Base-by-base conservation (phyloP, 139 green algal genomes). In the Micractinium conductrix region DNA sequence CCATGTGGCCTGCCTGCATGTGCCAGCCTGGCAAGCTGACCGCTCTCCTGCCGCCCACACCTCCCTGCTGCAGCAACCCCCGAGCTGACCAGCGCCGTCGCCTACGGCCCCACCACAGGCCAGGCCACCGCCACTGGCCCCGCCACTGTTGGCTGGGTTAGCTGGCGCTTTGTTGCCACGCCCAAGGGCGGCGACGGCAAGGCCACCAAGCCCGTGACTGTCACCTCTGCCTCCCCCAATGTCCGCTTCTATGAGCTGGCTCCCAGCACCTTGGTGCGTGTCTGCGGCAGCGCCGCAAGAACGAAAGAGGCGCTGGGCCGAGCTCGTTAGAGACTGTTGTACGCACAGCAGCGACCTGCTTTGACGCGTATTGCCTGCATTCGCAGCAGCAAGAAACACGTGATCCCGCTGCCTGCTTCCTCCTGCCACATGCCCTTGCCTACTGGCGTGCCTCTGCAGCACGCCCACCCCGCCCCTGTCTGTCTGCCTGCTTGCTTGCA, bases 61-160 rank as follows among this genome's bases (percentile, higher is more conserved):
- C 2, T 74, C 28, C 68, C 24, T 16, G n/a, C n/a, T 35, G 3
- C 69, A n/a, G n/a, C n/a, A n/a, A n/a, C n/a, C n/a, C n/a, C n/a
- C n/a, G n/a, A n/a, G n/a, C 74, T 80, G 7, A 80, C 74, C 48
- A 45, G 17, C 37, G 74, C 45, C 6, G 2, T n/a, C 33, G 74
- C 74, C 33, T 80, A 19, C 17, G 74, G 74, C 19, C 74, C 74
- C 33, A 80, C 74, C 14, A 80, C 74, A 2, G 74, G 45, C 19
- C 33, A 80, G 48, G 74, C 45, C 4, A 30, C 33, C 21, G 74
- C 74, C 48, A 65, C 45, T 0, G 33, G 22, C 45, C 16, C 74
- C 22, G 14, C 22, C 1, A 48, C 33, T 0, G 33, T 67, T 17
- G 37, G 33, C 6, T 80, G 45, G 33, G n/a, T 33, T 33, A 28